Percentiles rank a stretch among this genome's conserved stretches.
phyloP scores from a whole-genome alignment of 1,284 basidiomycete species.

The Rhizopogon hawkerae region DNA sequence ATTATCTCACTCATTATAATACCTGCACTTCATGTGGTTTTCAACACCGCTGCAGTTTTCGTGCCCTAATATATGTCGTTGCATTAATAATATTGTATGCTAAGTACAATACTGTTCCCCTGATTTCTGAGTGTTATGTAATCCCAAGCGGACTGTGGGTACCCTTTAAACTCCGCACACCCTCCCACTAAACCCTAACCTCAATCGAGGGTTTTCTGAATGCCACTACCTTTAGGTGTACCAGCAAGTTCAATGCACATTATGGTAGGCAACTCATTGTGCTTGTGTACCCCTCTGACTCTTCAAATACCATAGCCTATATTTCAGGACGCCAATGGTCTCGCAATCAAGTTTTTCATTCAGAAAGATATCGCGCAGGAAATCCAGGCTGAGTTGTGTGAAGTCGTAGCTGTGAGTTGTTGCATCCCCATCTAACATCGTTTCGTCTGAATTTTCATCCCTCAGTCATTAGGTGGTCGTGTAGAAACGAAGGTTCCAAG shows the following conservation, averaged over 20 bases:
- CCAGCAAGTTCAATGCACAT: constrained; percentile 4
- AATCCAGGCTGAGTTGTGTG: constrained; percentile 56
- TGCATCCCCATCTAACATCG: constrained; percentile 3
- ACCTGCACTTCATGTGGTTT: no score
- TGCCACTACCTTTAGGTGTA: background rate
- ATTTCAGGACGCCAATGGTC: constrained; percentile 55
- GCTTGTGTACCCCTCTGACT: background rate
- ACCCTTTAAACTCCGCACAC: background rate
- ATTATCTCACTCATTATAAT: no score
- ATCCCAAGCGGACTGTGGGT: no score
- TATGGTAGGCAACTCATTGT: constrained; percentile 19
- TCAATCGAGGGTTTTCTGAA: constrained; percentile 23
- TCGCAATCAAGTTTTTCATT: constrained; percentile 71
- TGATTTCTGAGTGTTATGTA: no score
- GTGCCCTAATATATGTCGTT: no score
- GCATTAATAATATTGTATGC: no score
- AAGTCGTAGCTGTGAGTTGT: constrained; percentile 51
- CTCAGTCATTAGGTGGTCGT: constrained; percentile 58
- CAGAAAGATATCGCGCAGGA: constrained; percentile 67
- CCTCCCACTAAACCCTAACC: constrained; percentile 22
- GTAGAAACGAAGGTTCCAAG: constrained; percentile 71
- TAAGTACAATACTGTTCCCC: no score
- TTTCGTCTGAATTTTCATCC: constrained; percentile 8
- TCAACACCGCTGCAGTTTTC: no score
- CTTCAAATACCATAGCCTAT: constrained; percentile 36